Percentiles rank a stretch among this genome's conserved stretches.
Conservation (phyloP, 441 rosid species). For the Erysimum cheiri region DNA sequence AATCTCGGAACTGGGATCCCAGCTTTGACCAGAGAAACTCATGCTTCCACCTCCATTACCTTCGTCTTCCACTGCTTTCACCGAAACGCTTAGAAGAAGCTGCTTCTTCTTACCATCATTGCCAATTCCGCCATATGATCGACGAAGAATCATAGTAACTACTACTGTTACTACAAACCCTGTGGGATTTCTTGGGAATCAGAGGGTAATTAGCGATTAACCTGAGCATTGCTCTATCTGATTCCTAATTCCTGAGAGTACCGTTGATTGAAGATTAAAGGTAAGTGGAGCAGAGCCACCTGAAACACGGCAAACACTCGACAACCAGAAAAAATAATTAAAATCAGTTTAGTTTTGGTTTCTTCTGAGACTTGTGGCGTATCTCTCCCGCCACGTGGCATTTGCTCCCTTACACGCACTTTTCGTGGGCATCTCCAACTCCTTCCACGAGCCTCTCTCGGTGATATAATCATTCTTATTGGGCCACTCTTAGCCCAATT, state of each 20-base stretch:
- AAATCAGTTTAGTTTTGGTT: slow-evolving; percentile 8
- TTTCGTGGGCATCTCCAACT: slow-evolving; percentile 38
- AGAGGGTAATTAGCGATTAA: slow-evolving; percentile 59
- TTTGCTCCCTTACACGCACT: slow-evolving; percentile 49
- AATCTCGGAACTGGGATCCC: slow-evolving; percentile 89
- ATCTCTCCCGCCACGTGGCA: slow-evolving; percentile 48
- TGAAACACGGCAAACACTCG: slow-evolving; percentile 17
- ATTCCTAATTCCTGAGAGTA: neutral
- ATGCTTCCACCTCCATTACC: slow-evolving; percentile 59
- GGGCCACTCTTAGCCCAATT: slow-evolving; percentile 2
- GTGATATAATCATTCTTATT: neutral
- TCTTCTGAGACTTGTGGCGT: slow-evolving; percentile 36
- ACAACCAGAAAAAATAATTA: slow-evolving; percentile 17
- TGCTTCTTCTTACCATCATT: slow-evolving; percentile 39
- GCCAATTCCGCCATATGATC: slow-evolving; percentile 39
- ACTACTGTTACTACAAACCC: slow-evolving; percentile 42
- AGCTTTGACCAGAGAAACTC: slow-evolving; percentile 69
- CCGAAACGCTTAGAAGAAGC: slow-evolving; percentile 44
- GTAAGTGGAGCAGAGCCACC: slow-evolving; percentile 62
- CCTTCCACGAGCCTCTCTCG: slow-evolving; percentile 48
- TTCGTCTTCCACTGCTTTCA: slow-evolving; percentile 76
- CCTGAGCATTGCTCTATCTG: slow-evolving; percentile 56
- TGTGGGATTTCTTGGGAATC: slow-evolving; percentile 42
- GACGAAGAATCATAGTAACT: slow-evolving; percentile 48
- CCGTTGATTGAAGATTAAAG: slow-evolving; percentile 32